Percentiles rank a stretch among this genome's conserved stretches.
These are phyloP conservation scores for Penicillium sp. DNA, from an alignment of 2,329 filamentous ascomycete species.

Conservation along the genomic window DNA sequence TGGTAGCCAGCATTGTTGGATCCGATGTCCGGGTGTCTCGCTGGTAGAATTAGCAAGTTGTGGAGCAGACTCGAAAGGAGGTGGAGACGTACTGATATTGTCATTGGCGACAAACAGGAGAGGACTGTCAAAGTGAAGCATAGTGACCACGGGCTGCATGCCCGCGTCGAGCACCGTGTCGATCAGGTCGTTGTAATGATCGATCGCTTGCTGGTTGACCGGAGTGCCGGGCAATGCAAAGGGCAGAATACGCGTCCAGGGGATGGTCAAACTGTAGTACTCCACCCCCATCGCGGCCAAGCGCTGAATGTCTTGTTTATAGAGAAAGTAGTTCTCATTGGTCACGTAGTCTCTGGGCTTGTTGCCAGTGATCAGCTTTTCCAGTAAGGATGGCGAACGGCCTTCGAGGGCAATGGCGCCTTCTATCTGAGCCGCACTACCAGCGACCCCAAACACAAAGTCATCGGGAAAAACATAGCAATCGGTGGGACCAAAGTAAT, in stretches of 20 bases:
- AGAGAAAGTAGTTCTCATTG: slow-evolving; percentile 51
- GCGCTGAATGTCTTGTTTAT: slow-evolving; percentile 48
- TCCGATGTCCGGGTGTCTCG: slow-evolving; percentile 24
- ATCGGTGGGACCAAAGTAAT: slow-evolving; percentile 48
- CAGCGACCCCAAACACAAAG: slow-evolving; percentile 47
- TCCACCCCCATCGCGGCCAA: slow-evolving; percentile 41
- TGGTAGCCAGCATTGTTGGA: slow-evolving; percentile 31
- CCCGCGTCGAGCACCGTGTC: slow-evolving; percentile 43
- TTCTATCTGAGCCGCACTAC: slow-evolving; percentile 47
- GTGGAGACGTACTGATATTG: slow-evolving; percentile 13
- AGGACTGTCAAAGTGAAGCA: slow-evolving; percentile 36
- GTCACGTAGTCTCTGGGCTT: slow-evolving; percentile 49
- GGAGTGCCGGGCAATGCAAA: slow-evolving; percentile 46
- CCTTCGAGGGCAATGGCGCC: slow-evolving; percentile 44
- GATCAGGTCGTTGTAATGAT: slow-evolving; percentile 52
- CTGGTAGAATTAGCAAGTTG: slow-evolving; percentile 4
- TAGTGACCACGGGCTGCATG: slow-evolving; percentile 46
- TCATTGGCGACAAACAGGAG: slow-evolving; percentile 24
- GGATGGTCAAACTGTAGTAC: slow-evolving; percentile 47
- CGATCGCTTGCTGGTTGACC: slow-evolving; percentile 47
- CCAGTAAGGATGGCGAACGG: slow-evolving; percentile 39
- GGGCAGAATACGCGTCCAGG: slow-evolving; percentile 51
- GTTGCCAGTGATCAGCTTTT: slow-evolving; percentile 35
- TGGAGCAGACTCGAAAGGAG: not conserved
- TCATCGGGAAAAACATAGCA: slow-evolving; percentile 36